Evolutionary conservation across 306 rosid genomes (phyloP).

Genomic region (Geum urbanum): DNA sequence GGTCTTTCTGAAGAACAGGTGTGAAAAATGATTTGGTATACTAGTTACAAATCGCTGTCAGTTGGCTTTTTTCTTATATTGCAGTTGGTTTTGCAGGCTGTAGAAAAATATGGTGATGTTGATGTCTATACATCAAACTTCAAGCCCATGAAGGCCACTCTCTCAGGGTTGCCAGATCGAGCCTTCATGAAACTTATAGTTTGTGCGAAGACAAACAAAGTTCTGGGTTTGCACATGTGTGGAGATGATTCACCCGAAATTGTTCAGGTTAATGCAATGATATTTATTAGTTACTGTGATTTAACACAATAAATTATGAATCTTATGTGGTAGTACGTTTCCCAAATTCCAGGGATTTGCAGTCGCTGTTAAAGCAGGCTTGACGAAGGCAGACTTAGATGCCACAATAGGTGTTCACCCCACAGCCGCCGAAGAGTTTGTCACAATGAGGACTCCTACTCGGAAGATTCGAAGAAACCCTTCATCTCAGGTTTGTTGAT

Average conservation of each 20-base stretch:
- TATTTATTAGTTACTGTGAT: conserved; percentile 11
- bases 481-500: conserved; percentile 55
- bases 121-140: conserved; percentile 82
- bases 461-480: conserved; percentile 56
- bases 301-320: neutral
- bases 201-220: conserved; percentile 67
- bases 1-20: conserved; percentile 97
- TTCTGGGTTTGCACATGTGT: conserved; percentile 87
- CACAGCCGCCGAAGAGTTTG: conserved; percentile 89
- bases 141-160: conserved; percentile 88
- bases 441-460: conserved; percentile 86
- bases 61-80: conserved; percentile 17
- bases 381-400: conserved; percentile 89
- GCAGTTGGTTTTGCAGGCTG: conserved; percentile 55
- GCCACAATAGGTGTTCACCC: conserved; percentile 94
- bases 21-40: conserved; percentile 17
- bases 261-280: conserved; percentile 58
- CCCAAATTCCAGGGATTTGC: conserved; percentile 78
- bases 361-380: conserved; percentile 85
- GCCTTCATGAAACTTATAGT: conserved; percentile 82
- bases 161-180: conserved; percentile 91
- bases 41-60: conserved; percentile 15
- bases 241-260: conserved; percentile 95
- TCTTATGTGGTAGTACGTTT: conserved; percentile 21
- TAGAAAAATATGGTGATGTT: conserved; percentile 65